Base-by-base conservation (phyloP, 179 eudicot genomes). In the Carnegiea gigantea region DNA sequence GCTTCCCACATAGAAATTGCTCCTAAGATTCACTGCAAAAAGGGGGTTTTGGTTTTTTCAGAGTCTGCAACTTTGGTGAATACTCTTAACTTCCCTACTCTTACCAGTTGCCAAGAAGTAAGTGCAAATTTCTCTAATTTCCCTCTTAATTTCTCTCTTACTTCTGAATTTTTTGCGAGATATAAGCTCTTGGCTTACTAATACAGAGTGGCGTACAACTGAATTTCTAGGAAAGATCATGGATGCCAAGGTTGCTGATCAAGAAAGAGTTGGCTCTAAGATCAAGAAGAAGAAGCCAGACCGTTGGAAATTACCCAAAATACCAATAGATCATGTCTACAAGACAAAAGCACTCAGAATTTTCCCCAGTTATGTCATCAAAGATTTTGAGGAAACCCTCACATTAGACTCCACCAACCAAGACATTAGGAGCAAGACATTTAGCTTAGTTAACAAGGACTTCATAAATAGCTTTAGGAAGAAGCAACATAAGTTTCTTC, bases 241-340 rank as follows among this genome's bases (percentile, higher is more conserved):
- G 83, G 65, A 78, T 46, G 33, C 64, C 38, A 48, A 75, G 48
- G 60, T 24, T 44, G 53, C 49, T 21, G 44, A 43, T 80, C 60
- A 80, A 54, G 82, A 80, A 48, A 54, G 38, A 65, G 9, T 26
- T 24, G 72, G 53, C 36, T 7, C 54, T 3, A 53, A 68, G 62
- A 68, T 33, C n/a, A 70, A 26, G 23, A 82, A 70, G 4, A 21
- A 26, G 57, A 74, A 62, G 13, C 46, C 15, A n/a, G 68, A 78
- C 20, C 60, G 40, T 51, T 79, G 85, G 82, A 83, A 67, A 79
- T 79, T 49, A 48, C 82, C 82, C 36, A 83, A 78, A 14, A 74
- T 83, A 18, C 82, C 82, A 38, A 54, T 78, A 5, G 26, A 73
- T 24, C 62, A 78, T 12, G n/a, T 83, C 13, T 83, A 83, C 68